Evolutionary conservation across 805 yeast species (phyloP), one percentile per base, ranked within the genome.

Genomic region (Isabelozyma pseudorhagii): DNA sequence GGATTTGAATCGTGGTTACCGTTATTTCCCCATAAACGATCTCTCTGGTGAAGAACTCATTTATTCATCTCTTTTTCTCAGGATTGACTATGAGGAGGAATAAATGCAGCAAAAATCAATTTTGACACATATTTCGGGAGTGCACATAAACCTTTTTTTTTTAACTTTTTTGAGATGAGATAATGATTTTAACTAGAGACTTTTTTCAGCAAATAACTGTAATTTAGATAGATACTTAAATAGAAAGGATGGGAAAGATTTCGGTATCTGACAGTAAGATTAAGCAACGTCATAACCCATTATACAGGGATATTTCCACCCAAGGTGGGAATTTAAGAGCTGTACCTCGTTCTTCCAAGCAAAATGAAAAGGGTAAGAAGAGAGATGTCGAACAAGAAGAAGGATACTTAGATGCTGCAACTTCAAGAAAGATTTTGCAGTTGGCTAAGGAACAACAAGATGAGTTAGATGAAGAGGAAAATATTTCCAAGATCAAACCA

Each of bases 381-480:
- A 74, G 67, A 28, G 73, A 64, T 11, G 71, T 65, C 14, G 81
- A 77, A 10, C 79, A 50, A 71, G 84, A 78, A 25, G 91, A 84
- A 44, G 83, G 78, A 42, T 85, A 72, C 57, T 77, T 94, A 39
- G 97, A 93, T 71, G 87, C 97, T 15, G 75, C 82, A 15, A 73
- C 89, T 29, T 89, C 97, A 1, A 78, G 96, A 67, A 89, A 83
- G 69, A 92, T 94, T 67, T 75, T 94, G 56, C 89, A 87, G 64
- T 76, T 94, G 53, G 99, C 99, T 15, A 84, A 81, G 58, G 93
- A 87, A 60, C 99, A 94, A 72, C 97, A 91, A 68, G 91, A 88
- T 42, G 99, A 94, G 63, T 66, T 92, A 17, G 92, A 83, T 47
- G 63, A 59, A 5, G 83, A 75, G 44, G 87, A 83, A 53, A 72